Conservation (phyloP, 2,329 filamentous ascomycete genomes). For the Fusarium musae region DNA sequence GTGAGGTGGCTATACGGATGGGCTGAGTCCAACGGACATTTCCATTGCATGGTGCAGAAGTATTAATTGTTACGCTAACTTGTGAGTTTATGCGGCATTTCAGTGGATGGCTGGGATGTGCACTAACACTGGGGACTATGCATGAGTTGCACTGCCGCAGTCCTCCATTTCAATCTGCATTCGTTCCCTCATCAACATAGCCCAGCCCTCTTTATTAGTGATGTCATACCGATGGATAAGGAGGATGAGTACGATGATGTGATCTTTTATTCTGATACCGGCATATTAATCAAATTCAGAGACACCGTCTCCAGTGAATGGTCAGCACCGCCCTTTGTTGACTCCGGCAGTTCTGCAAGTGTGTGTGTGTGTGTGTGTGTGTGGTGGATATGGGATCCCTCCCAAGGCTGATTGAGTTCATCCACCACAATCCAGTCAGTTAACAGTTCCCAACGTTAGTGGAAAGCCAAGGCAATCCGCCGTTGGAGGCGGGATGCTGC, state of each 20-base stretch:
- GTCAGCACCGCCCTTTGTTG: neutral
- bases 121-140: slow-evolving; percentile 23
- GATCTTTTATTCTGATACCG: neutral
- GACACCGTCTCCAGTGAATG: slow-evolving; percentile 2
- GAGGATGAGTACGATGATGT: slow-evolving; percentile 1
- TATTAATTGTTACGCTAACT: slow-evolving; percentile 17
- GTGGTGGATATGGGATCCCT: slow-evolving; percentile 24
- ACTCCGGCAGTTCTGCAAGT: slow-evolving; percentile 24
- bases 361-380: slow-evolving; percentile 1
- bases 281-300: neutral
- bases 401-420: slow-evolving; percentile 36
- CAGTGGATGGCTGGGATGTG: neutral
- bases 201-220: neutral
- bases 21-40: slow-evolving; percentile 30
- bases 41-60: slow-evolving; percentile 10
- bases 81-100: neutral
- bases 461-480: slow-evolving; percentile 7
- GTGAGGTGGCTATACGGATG: slow-evolving; percentile 29
- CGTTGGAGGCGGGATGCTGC: slow-evolving; percentile 25
- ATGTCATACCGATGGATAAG: slow-evolving; percentile 16
- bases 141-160: slow-evolving; percentile 27
- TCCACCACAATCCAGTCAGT: slow-evolving; percentile 4
- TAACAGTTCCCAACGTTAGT: slow-evolving; percentile 5
- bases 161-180: slow-evolving; percentile 1
- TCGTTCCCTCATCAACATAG: slow-evolving; percentile 16